phyloP scores from a whole-genome alignment of 495 filamentous ascomycete species.

The Niebla homalea region DNA sequence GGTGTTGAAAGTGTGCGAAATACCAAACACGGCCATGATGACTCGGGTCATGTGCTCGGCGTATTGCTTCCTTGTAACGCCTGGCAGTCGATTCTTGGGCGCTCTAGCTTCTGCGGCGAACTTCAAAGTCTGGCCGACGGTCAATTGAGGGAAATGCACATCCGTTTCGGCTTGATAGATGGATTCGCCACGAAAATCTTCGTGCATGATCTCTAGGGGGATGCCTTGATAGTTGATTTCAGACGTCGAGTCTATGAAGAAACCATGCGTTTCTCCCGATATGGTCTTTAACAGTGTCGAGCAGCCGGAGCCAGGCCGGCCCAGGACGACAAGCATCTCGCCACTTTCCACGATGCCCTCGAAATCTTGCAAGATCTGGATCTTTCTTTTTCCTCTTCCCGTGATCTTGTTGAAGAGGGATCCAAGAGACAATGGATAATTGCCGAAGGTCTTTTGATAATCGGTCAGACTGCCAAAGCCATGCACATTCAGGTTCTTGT shows the following conservation, averaged over 20 bases:
- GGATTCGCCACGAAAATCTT: slow-evolving; percentile 59
- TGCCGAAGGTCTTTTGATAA: slow-evolving; percentile 50
- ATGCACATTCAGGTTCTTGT: slow-evolving; percentile 57
- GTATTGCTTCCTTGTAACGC: slow-evolving; percentile 45
- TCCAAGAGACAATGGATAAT: slow-evolving; percentile 23
- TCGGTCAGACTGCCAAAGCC: slow-evolving; percentile 66
- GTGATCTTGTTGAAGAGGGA: slow-evolving; percentile 24
- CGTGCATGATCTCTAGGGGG: slow-evolving; percentile 47
- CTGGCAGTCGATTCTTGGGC: slow-evolving; percentile 45
- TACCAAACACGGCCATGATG: slow-evolving; percentile 67
- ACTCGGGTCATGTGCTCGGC: slow-evolving; percentile 56
- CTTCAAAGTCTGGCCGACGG: slow-evolving; percentile 62
- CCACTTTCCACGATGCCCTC: slow-evolving; percentile 63
- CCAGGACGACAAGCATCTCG: slow-evolving; percentile 71
- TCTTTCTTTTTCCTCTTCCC: slow-evolving; percentile 42
- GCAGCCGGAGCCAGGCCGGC: slow-evolving; percentile 65
- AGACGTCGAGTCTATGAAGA: slow-evolving; percentile 47
- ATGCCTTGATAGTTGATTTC: slow-evolving; percentile 67
- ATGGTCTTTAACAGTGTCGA: slow-evolving; percentile 71
- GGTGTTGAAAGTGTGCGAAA: slow-evolving; percentile 65
- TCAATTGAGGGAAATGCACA: slow-evolving; percentile 71
- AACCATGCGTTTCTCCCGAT: slow-evolving; percentile 61
- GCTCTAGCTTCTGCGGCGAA: slow-evolving; percentile 63
- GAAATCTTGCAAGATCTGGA: slow-evolving; percentile 67
- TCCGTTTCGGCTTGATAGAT: slow-evolving; percentile 75